Evolutionary conservation across 805 yeast genomes (phyloP).

Genomic region (Hanseniaspora lindneri): DNA sequence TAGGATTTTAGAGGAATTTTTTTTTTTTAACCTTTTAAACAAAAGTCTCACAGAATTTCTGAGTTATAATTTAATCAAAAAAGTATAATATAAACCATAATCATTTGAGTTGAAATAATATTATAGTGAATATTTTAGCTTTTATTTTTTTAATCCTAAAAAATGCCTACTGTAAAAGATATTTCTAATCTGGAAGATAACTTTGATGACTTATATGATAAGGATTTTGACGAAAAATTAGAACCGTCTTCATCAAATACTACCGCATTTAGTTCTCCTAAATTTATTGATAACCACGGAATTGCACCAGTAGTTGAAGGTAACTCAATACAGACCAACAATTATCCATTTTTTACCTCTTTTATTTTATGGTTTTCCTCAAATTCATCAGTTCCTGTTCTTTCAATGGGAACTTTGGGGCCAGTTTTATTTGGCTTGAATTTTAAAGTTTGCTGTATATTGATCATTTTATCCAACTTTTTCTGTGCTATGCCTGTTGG

Average conservation of each 20-base stretch:
- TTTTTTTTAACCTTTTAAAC: no score
- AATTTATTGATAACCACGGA: constrained; percentile 4
- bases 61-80: no score
- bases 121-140: no score
- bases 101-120: no score
- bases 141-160: background rate
- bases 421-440: constrained; percentile 52
- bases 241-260: background rate
- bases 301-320: constrained; percentile 35
- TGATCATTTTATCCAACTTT: constrained; percentile 58
- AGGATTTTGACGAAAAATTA: background rate
- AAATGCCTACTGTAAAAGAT: background rate
- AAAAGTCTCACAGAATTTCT: no score
- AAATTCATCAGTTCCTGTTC: constrained; percentile 75
- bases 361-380: constrained; percentile 89
- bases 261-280: background rate
- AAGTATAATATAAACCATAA: no score
- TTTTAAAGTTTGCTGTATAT: constrained; percentile 59
- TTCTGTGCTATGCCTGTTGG: constrained; percentile 75
- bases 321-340: constrained; percentile 72
- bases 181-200: background rate
- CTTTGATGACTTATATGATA: background rate
- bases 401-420: constrained; percentile 64
- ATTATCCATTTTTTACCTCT: constrained; percentile 52
- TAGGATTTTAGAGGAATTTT: no score